phyloP scores from a whole-genome alignment of 2,329 filamentous ascomycete genomes.

The Coleophoma crateriformis region DNA sequence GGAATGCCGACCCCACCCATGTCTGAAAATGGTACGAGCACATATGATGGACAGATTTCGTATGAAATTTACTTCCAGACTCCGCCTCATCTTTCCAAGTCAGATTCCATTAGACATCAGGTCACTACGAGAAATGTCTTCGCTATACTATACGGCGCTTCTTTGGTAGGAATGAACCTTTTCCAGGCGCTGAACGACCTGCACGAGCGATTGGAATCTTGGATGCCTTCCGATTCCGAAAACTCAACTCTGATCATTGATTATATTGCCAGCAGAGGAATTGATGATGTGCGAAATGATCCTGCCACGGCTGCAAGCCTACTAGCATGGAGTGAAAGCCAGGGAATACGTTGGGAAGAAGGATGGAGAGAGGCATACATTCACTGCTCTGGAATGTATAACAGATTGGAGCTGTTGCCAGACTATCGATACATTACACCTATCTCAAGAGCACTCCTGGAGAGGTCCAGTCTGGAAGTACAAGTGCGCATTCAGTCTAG shows the following conservation, averaged over 20 bases:
- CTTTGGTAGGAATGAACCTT: constrained; percentile 58
- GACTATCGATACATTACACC: constrained; percentile 56
- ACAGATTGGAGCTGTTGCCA: constrained; percentile 39
- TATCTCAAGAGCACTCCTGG: constrained; percentile 57
- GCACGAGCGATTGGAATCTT: constrained; percentile 52
- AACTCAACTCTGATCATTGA: constrained; percentile 54
- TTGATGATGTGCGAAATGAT: constrained; percentile 60
- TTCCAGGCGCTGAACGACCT: constrained; percentile 59
- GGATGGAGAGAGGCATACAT: constrained; percentile 64
- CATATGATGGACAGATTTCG: constrained; percentile 45
- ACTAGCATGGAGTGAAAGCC: constrained; percentile 60
- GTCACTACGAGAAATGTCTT: constrained; percentile 66
- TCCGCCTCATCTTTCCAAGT: constrained; percentile 40
- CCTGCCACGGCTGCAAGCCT: constrained; percentile 54
- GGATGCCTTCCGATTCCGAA: constrained; percentile 50
- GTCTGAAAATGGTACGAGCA: constrained; percentile 9
- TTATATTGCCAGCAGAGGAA: constrained; percentile 51
- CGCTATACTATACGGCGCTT: constrained; percentile 57
- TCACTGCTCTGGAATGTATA: constrained; percentile 61
- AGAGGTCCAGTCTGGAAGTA: constrained; percentile 55
- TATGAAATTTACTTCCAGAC: constrained; percentile 61
- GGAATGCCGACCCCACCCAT: constrained; percentile 29
- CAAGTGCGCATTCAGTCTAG: constrained; percentile 57
- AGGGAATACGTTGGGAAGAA: constrained; percentile 54
- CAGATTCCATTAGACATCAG: constrained; percentile 49